A percentile compares a stretch with the other conserved stretches of the same genome.
Evolutionary conservation across 2,329 filamentous ascomycete species (phyloP).

Genomic region (Aspergillus calidoustus): DNA sequence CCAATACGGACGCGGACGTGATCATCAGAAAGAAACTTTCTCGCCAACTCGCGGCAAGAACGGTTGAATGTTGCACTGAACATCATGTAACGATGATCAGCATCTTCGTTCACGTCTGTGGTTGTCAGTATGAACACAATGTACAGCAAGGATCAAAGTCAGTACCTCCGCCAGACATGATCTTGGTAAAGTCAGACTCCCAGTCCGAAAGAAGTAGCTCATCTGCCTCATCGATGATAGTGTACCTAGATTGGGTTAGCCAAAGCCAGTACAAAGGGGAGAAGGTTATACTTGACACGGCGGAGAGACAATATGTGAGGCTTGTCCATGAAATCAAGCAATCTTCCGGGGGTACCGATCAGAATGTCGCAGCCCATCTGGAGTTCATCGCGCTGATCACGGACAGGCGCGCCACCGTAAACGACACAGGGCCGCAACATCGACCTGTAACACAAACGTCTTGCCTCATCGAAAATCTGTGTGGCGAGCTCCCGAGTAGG

Average conservation of each 20-base stretch:
- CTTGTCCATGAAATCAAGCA: slow-evolving; percentile 80
- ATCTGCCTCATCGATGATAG: slow-evolving; percentile 91
- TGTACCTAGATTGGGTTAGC: slow-evolving; percentile 51
- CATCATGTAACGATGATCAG: slow-evolving; percentile 72
- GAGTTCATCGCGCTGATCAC: slow-evolving; percentile 73
- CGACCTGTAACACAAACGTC: slow-evolving; percentile 89
- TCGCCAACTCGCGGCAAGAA: slow-evolving; percentile 74
- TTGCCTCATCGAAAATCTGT: slow-evolving; percentile 93
- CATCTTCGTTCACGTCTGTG: slow-evolving; percentile 74
- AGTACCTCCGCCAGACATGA: slow-evolving; percentile 81
- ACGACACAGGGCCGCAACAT: slow-evolving; percentile 91
- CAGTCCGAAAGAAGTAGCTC: slow-evolving; percentile 85
- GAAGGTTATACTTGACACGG: slow-evolving; percentile 68
- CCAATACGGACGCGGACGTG: slow-evolving; percentile 85
- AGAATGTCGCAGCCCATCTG: slow-evolving; percentile 86
- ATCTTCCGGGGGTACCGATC: slow-evolving; percentile 83
- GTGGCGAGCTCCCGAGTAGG: slow-evolving; percentile 89
- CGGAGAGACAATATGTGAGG: slow-evolving; percentile 70
- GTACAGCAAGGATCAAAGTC: slow-evolving; percentile 21
- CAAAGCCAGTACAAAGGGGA: too few species aligned
- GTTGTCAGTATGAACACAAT: slow-evolving; percentile 16
- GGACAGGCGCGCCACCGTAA: slow-evolving; percentile 81
- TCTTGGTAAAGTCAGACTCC: slow-evolving; percentile 73
- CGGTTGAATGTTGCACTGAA: slow-evolving; percentile 96
- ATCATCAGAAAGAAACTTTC: slow-evolving; percentile 72